Conservation (phyloP, 768 basidiomycete genomes). For the Lactarius indigo region DNA sequence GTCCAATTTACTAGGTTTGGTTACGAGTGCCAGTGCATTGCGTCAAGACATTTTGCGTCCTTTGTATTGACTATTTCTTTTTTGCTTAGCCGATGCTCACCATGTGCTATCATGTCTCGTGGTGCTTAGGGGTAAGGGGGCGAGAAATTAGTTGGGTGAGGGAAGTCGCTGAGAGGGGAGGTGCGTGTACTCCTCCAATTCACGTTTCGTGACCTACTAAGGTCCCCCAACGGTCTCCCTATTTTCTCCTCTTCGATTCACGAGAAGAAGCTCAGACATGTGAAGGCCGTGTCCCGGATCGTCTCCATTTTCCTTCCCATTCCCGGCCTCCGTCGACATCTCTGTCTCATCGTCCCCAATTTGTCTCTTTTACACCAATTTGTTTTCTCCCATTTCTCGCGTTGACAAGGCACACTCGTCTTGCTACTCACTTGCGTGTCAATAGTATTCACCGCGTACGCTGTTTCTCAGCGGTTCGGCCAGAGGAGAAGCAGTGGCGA, state of each 20-base stretch:
- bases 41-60: no score
- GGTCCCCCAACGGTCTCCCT: no score
- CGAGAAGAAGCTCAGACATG: conserved; percentile 68
- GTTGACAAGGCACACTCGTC: conserved; percentile 56
- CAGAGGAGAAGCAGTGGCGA: conserved; percentile 60
- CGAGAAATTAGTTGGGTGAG: no score
- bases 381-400: conserved; percentile 53
- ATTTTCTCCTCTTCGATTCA: conserved; percentile 55
- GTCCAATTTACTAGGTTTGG: no score
- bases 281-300: conserved; percentile 50
- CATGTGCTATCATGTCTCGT: no score
- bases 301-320: conserved; percentile 56
- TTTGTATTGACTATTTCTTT: no score
- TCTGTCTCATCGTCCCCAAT: conserved; percentile 60
- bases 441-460: conserved; percentile 57
- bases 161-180: no score
- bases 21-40: no score
- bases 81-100: no score
- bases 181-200: no score
- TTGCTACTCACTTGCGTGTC: conserved; percentile 44
- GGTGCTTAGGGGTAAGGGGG: no score
- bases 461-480: conserved; percentile 59
- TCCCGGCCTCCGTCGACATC: conserved; percentile 53
- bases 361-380: conserved; percentile 57
- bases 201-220: no score